Evolutionary conservation across 805 yeast species (phyloP).

Genomic region (Ogataea wickerhamii): DNA sequence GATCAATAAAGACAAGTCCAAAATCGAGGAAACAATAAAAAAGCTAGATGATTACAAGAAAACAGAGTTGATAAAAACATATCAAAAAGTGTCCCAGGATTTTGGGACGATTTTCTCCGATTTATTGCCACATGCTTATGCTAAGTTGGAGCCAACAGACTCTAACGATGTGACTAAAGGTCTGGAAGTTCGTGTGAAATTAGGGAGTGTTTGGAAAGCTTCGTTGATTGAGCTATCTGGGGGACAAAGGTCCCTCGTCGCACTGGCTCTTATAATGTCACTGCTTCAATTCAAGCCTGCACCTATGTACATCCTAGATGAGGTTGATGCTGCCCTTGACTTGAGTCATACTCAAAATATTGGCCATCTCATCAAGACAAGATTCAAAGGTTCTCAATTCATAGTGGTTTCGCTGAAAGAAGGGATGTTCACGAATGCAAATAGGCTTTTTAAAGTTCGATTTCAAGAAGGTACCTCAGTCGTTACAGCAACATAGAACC

Average conservation of each 20-base stretch:
- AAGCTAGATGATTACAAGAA: conserved; percentile 83
- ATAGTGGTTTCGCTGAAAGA: conserved; percentile 95
- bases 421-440: conserved; percentile 98
- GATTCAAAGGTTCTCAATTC: conserved; percentile 94
- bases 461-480: conserved; percentile 97
- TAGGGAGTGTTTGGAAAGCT: conserved; percentile 95
- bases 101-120: conserved; percentile 90
- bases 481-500: conserved; percentile 63
- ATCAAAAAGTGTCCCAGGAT: conserved; percentile 81
- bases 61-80: conserved; percentile 77
- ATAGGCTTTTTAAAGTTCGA: conserved; percentile 86
- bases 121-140: conserved; percentile 82
- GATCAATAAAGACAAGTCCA: conserved; percentile 82
- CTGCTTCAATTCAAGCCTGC: conserved; percentile 94
- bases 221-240: conserved; percentile 93
- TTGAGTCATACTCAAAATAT: conserved; percentile 95
- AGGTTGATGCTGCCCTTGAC: conserved; percentile 98
- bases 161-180: conserved; percentile 86
- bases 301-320: conserved; percentile 96
- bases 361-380: conserved; percentile 91
- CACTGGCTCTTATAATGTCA: conserved; percentile 88
- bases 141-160: conserved; percentile 80
- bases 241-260: conserved; percentile 94
- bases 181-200: conserved; percentile 79
- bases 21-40: conserved; percentile 82